phyloP scores from a whole-genome alignment of 2,329 filamentous ascomycete genomes.

The Eutypella sp. region DNA sequence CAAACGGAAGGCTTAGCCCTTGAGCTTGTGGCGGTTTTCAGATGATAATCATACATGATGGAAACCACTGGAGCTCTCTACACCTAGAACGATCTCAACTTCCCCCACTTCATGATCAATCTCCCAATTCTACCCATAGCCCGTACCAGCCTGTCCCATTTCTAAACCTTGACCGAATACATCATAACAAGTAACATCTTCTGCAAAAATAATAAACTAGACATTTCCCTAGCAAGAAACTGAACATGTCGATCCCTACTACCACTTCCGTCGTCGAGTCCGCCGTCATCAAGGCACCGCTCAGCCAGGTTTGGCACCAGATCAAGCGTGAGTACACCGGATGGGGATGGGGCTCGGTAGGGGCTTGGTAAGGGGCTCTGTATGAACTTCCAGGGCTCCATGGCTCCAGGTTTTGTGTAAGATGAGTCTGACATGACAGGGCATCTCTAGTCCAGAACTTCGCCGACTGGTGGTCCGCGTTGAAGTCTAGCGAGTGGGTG shows the following conservation, averaged over 20 bases:
- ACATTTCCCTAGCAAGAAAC: conserved; percentile 10
- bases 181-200: neutral
- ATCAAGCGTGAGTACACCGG: conserved; percentile 51
- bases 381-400: no score
- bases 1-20: conserved; percentile 9
- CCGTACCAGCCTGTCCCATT: no score
- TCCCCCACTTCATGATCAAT: neutral
- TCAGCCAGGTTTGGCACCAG: conserved; percentile 66
- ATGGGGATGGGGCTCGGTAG: neutral
- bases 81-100: neutral
- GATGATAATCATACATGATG: no score
- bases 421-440: neutral
- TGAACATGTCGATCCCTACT: conserved; percentile 53
- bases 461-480: conserved; percentile 59
- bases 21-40: conserved; percentile 1
- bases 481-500: conserved; percentile 57
- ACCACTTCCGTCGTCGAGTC: conserved; percentile 62
- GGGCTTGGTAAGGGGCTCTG: no score
- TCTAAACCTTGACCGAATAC: neutral
- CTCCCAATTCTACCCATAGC: neutral
- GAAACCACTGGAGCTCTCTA: no score
- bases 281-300: conserved; percentile 62
- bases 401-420: no score
- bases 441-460: conserved; percentile 56
- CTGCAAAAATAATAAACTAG: neutral